These are phyloP conservation scores for Yamadazyma triangularis DNA, from an alignment of 1,139 yeast genomes.

Conservation along the genomic window DNA sequence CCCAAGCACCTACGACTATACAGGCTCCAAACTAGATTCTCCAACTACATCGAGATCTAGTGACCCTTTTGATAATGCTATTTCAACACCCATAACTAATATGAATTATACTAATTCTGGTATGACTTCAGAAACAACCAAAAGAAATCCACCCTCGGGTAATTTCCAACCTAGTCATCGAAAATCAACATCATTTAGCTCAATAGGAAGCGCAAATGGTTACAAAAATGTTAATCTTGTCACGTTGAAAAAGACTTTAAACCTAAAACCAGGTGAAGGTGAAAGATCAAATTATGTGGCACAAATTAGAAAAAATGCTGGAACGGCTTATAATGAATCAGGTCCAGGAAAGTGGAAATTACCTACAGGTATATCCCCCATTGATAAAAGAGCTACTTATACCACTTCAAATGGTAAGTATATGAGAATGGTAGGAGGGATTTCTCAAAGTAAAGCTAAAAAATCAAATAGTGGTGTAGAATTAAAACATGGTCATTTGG, in stretches of 20 bases:
- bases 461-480: slow-evolving; percentile 49
- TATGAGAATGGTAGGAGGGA: slow-evolving; percentile 26
- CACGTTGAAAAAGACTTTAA: slow-evolving; percentile 31
- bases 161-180: slow-evolving; percentile 5
- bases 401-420: slow-evolving; percentile 27
- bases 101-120: slow-evolving; percentile 4
- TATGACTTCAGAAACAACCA: slow-evolving; percentile 1
- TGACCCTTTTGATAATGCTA: slow-evolving; percentile 10
- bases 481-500: slow-evolving; percentile 69
- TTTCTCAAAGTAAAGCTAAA: slow-evolving; percentile 20
- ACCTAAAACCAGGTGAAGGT: slow-evolving; percentile 46
- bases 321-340: slow-evolving; percentile 52
- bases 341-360: slow-evolving; percentile 57
- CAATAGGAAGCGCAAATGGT: slow-evolving; percentile 32
- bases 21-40: too few species aligned
- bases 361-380: slow-evolving; percentile 59
- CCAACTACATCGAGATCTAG: slow-evolving; percentile 6
- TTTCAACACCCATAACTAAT: slow-evolving; percentile 14
- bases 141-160: slow-evolving; percentile 1
- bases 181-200: slow-evolving; percentile 28
- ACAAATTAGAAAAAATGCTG: slow-evolving; percentile 47
- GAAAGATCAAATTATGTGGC: slow-evolving; percentile 54
- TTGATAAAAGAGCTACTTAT: slow-evolving; percentile 28
- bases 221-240: slow-evolving; percentile 36
- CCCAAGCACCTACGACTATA: too few species aligned